Evolutionary conservation across 2,329 filamentous ascomycete genomes (phyloP).

Genomic region (Coniochaeta hoffmannii): DNA sequence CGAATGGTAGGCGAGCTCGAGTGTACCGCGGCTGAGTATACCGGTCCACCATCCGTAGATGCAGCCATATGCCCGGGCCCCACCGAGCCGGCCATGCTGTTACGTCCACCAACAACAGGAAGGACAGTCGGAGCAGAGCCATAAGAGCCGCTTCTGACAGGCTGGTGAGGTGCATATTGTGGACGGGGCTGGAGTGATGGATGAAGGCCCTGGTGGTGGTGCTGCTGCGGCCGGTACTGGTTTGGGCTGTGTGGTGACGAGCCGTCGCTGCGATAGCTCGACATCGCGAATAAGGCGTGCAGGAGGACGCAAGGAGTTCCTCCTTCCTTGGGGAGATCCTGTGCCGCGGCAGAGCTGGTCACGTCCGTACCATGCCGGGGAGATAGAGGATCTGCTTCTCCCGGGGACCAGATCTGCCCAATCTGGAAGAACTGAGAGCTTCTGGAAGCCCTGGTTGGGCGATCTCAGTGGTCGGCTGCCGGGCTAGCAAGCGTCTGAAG

Average conservation of each 20-base stretch:
- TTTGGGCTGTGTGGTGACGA: not conserved
- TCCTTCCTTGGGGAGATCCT: not conserved
- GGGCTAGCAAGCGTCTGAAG: not conserved
- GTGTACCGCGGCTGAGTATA: not conserved
- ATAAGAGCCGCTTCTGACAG: not conserved
- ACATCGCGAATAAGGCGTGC: not conserved
- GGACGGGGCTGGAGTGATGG: not conserved
- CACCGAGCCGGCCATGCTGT: not conserved
- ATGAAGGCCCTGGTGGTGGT: not conserved
- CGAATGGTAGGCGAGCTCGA: not conserved
- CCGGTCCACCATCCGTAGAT: not conserved
- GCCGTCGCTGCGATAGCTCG: not conserved
- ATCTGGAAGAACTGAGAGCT: not conserved
- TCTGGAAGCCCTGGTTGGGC: not conserved
- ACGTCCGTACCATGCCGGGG: slow-evolving; percentile 1
- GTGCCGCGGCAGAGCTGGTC: not conserved
- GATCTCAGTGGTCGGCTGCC: not conserved
- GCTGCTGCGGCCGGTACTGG: not conserved
- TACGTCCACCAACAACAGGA: not conserved
- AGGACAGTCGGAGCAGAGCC: not conserved
- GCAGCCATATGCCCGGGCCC: not conserved
- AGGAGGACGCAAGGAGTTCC: not conserved
- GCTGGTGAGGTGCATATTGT: not conserved
- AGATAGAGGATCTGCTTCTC: not conserved
- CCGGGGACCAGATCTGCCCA: not conserved